Evolutionary conservation across 495 filamentous ascomycete genomes (phyloP).

Genomic region (Aspergillus funiculosus): DNA sequence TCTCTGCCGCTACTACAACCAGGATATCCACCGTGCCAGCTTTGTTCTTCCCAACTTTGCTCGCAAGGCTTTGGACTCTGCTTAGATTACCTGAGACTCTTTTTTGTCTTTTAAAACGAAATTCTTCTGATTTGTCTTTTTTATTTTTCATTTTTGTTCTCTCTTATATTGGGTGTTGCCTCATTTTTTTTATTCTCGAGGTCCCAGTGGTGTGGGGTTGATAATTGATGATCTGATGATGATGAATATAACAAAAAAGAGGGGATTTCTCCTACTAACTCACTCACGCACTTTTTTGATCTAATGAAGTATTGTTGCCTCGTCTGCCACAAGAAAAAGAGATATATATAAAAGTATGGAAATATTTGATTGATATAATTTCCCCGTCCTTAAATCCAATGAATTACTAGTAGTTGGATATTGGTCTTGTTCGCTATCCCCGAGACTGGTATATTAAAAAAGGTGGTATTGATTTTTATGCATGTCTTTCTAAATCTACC

Average conservation of each 20-base stretch:
- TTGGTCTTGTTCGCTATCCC: no score
- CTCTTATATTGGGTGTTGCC: conserved; percentile 5
- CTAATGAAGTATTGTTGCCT: neutral
- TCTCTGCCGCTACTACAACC: conserved; percentile 92
- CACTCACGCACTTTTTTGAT: no score
- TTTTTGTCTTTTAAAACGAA: no score
- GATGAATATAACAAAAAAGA: conserved; percentile 14
- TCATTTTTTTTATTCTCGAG: neutral
- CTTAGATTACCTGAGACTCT: no score
- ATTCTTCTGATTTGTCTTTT: no score
- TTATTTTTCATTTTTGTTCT: conserved; percentile 1
- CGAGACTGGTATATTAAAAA: conserved; percentile 1
- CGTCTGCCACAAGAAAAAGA: neutral
- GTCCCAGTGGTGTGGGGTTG: conserved; percentile 4
- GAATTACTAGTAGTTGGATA: no score
- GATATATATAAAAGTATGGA: neutral
- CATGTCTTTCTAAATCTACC: conserved; percentile 21
- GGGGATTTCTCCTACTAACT: neutral
- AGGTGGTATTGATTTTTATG: conserved; percentile 17
- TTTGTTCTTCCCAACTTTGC: conserved; percentile 94
- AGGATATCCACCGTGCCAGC: conserved; percentile 86
- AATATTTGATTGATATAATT: neutral
- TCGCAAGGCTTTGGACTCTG: conserved; percentile 61
- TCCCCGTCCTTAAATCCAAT: neutral
- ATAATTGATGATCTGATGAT: conserved; percentile 22